Evolutionary conservation across 208 protist species (phyloP).

Genomic region (Lotmaria passim): DNA sequence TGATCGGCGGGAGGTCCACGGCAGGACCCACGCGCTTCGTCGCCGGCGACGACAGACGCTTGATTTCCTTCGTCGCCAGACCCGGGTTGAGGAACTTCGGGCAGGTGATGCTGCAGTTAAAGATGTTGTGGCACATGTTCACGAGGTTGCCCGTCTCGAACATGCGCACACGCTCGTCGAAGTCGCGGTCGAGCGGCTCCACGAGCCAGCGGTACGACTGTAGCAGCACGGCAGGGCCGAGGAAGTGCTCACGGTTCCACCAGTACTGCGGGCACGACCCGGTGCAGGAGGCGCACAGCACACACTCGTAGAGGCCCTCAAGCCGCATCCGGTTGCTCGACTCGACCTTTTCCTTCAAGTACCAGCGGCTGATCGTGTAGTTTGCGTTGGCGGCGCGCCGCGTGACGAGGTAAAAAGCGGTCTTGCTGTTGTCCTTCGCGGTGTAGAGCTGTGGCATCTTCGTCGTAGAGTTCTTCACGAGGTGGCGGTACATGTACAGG

Average conservation of each 20-base stretch:
- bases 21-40: slow-evolving; percentile 58
- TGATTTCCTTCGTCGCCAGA: slow-evolving; percentile 89
- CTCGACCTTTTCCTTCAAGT: slow-evolving; percentile 91
- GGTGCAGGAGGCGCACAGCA: slow-evolving; percentile 90
- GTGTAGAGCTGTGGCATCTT: slow-evolving; percentile 74
- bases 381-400: slow-evolving; percentile 44
- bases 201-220: slow-evolving; percentile 91
- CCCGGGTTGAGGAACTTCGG: slow-evolving; percentile 93
- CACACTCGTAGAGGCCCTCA: slow-evolving; percentile 91
- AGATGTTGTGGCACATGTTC: slow-evolving; percentile 94
- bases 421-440: slow-evolving; percentile 89
- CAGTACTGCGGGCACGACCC: slow-evolving; percentile 90
- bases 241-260: slow-evolving; percentile 93
- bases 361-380: slow-evolving; percentile 85
- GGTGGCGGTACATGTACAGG: slow-evolving; percentile 79
- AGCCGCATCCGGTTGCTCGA: slow-evolving; percentile 77
- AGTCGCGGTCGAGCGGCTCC: slow-evolving; percentile 89
- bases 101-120: slow-evolving; percentile 91
- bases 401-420: slow-evolving; percentile 78
- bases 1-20: slow-evolving; percentile 37
- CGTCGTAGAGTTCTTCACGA: slow-evolving; percentile 75
- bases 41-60: slow-evolving; percentile 73
- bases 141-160: slow-evolving; percentile 86
- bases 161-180: slow-evolving; percentile 83
- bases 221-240: slow-evolving; percentile 89